Conservation (phyloP, 306 rosid species). For the Myrica gale region DNA sequence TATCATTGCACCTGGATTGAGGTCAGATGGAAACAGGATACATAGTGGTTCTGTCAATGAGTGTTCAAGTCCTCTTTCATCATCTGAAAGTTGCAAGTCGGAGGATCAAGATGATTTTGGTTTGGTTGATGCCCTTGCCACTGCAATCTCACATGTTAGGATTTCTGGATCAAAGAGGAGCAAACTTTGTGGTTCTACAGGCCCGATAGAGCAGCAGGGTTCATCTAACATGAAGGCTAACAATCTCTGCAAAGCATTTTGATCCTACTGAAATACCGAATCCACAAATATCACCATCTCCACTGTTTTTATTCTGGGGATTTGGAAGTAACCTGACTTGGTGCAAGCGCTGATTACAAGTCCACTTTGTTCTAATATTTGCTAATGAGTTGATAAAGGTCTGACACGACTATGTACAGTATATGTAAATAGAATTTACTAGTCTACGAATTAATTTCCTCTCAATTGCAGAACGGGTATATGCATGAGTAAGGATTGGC, state of each 20-base stretch:
- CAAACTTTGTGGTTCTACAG: conserved; percentile 74
- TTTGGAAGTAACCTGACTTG: conserved; percentile 28
- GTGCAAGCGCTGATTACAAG: conserved; percentile 43
- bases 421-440: conserved; percentile 62
- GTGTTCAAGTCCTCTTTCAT: conserved; percentile 38
- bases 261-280: conserved; percentile 63
- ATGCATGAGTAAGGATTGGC: neutral
- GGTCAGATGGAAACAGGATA: conserved; percentile 45
- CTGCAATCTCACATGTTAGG: conserved; percentile 88
- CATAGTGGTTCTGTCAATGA: conserved; percentile 43
- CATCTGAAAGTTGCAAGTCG: conserved; percentile 64
- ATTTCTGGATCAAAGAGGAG: conserved; percentile 94
- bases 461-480: conserved; percentile 9
- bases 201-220: conserved; percentile 89
- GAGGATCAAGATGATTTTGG: conserved; percentile 63
- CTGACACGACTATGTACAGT: conserved; percentile 24
- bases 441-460: conserved; percentile 17
- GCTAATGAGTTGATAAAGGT: conserved; percentile 51
- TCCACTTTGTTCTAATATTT: conserved; percentile 25
- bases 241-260: conserved; percentile 98
- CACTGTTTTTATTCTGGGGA: conserved; percentile 50
- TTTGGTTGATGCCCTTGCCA: conserved; percentile 80
- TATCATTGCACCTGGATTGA: conserved; percentile 40
- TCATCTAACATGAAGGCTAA: conserved; percentile 95
- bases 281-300: conserved; percentile 33